phyloP scores from a whole-genome alignment of 768 basidiomycete species.

The Podaxis rugospora region DNA sequence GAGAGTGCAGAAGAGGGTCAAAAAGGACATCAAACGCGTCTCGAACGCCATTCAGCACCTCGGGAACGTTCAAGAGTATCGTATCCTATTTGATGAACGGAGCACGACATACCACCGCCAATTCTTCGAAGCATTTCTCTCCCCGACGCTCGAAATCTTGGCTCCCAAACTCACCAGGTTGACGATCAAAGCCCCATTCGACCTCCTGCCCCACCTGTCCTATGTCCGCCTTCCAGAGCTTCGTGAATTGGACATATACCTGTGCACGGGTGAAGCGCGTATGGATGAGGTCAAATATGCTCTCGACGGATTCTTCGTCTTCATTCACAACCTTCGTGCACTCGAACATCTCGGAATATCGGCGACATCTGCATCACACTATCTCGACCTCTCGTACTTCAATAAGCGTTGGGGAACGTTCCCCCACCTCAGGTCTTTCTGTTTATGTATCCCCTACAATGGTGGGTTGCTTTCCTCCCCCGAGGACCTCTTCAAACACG shows the following conservation, averaged over 20 bases:
- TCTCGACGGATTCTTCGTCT: constrained; percentile 39
- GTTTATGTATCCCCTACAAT: constrained; percentile 41
- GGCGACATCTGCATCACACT: constrained; percentile 30
- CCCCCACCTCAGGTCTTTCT: constrained; percentile 32
- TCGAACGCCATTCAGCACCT: constrained; percentile 28
- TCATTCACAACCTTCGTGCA: constrained; percentile 36
- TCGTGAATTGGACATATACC: constrained; percentile 28
- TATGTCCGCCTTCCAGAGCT: constrained; percentile 29
- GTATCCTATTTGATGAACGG: constrained; percentile 34
- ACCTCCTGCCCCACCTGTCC: constrained; percentile 29
- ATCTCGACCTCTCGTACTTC: constrained; percentile 36
- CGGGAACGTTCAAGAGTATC: constrained; percentile 30
- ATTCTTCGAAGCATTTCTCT: constrained; percentile 33
- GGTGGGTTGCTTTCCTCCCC: constrained; percentile 36
- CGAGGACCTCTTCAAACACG: constrained; percentile 26
- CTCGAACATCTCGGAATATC: constrained; percentile 32
- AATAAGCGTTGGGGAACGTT: constrained; percentile 33
- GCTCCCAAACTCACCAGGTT: constrained; percentile 28
- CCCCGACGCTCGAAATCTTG: constrained; percentile 29
- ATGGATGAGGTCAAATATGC: constrained; percentile 26
- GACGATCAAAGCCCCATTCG: constrained; percentile 34
- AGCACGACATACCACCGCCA: constrained; percentile 27
- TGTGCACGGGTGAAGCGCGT: constrained; percentile 28
- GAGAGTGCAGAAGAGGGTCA: constrained; percentile 28
- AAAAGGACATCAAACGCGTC: constrained; percentile 31